Evolutionary conservation across 1,284 basidiomycete genomes (phyloP).

Genomic region (Apiotrichum sp.): DNA sequence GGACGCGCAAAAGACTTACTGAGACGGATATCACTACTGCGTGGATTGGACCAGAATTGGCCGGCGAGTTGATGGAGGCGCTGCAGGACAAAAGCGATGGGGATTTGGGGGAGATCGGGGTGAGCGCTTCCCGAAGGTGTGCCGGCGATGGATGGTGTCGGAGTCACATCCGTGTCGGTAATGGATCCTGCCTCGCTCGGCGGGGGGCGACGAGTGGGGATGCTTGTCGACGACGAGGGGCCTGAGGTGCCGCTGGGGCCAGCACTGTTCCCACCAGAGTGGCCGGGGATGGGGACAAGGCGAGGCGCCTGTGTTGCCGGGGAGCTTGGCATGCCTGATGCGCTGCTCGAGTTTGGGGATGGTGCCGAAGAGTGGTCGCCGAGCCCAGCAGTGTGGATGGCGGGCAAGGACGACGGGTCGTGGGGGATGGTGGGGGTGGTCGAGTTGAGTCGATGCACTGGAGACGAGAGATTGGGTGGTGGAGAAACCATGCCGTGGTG

Average conservation of each 20-base stretch:
- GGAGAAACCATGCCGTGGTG: not conserved
- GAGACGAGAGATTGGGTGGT: not conserved
- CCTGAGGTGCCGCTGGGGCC: not conserved
- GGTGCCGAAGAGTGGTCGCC: not conserved
- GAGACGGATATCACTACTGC: constrained; percentile 37
- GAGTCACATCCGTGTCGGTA: not conserved
- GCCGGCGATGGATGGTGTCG: not conserved
- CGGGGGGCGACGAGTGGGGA: not conserved
- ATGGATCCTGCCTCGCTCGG: not conserved
- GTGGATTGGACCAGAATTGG: constrained; percentile 35
- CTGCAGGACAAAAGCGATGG: constrained; percentile 34
- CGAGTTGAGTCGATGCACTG: not conserved
- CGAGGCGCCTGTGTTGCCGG: not conserved
- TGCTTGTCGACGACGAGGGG: not conserved
- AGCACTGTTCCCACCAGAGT: not conserved
- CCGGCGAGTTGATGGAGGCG: constrained; percentile 34
- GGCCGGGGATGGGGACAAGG: not conserved
- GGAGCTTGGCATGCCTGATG: not conserved
- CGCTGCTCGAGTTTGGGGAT: not conserved
- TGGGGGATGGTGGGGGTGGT: not conserved
- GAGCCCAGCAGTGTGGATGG: not conserved
- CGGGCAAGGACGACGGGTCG: not conserved
- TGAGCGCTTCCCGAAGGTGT: not conserved
- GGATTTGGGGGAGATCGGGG: constrained; percentile 21
- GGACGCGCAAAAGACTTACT: constrained; percentile 24